These are phyloP conservation scores for Hyaloperonospora brassicae DNA, from an alignment of 352 stramenopile genomes.

Conservation along the genomic window DNA sequence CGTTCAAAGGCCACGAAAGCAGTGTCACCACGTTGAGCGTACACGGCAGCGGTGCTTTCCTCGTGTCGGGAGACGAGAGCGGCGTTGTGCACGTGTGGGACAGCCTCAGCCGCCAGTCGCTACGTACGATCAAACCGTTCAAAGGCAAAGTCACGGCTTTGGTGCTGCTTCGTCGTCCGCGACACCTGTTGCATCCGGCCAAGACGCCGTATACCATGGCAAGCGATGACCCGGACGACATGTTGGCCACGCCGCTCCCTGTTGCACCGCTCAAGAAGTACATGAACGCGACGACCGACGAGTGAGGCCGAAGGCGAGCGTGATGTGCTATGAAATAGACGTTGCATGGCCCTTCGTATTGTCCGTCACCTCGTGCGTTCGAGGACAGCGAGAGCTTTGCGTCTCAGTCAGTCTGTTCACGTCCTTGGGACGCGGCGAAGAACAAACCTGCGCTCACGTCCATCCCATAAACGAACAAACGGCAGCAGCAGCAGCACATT, in stretches of 20 bases:
- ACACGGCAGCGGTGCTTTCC: constrained; percentile 45
- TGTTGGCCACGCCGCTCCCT: constrained; percentile 34
- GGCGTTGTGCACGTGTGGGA: constrained; percentile 63
- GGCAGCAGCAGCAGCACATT: not conserved
- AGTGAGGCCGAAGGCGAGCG: constrained; percentile 6
- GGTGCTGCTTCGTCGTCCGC: constrained; percentile 38
- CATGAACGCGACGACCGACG: constrained; percentile 38
- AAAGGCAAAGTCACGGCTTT: constrained; percentile 54
- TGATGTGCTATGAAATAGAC: not conserved
- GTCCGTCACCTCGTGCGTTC: no score
- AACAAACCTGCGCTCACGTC: not conserved
- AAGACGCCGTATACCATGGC: constrained; percentile 27
- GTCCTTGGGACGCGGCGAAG: constrained; percentile 23
- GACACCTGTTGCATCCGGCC: constrained; percentile 54
- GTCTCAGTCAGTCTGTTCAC: constrained; percentile 12
- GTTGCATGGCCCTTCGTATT: no score
- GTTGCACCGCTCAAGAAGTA: constrained; percentile 74
- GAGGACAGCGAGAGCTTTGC: not conserved
- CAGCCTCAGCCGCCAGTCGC: constrained; percentile 50
- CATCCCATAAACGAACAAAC: not conserved
- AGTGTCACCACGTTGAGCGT: constrained; percentile 49
- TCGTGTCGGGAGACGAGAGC: constrained; percentile 55
- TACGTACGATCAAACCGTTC: constrained; percentile 58
- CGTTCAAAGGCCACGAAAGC: constrained; percentile 62
- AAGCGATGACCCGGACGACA: constrained; percentile 27